Percentiles rank a stretch among this genome's conserved stretches.
Evolutionary conservation across 768 basidiomycete genomes (phyloP).

Genomic region (Hypholoma fasciculare): DNA sequence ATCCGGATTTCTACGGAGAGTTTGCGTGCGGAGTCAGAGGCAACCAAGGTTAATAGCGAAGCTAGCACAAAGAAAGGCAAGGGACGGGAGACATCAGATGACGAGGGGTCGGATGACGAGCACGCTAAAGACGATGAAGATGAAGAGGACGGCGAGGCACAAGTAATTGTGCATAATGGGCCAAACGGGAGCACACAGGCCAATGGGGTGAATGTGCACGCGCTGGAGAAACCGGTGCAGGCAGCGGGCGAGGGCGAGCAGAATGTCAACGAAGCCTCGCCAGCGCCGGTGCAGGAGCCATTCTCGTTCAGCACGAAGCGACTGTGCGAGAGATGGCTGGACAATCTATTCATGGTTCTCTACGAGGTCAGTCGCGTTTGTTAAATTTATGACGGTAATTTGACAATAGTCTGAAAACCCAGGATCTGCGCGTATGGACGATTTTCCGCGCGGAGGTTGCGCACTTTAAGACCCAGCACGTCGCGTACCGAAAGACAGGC

Average conservation of each 20-base stretch:
- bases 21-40: constrained; percentile 26
- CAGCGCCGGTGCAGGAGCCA: constrained; percentile 48
- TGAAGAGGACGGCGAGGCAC: constrained; percentile 7
- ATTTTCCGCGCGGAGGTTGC: constrained; percentile 98
- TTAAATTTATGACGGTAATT: not conserved
- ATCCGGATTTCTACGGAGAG: constrained; percentile 78
- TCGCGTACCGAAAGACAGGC: constrained; percentile 96
- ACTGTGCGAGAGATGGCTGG: constrained; percentile 95
- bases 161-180: constrained; percentile 14
- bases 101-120: constrained; percentile 21
- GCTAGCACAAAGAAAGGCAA: constrained; percentile 19
- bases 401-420: not conserved
- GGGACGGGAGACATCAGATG: constrained; percentile 16
- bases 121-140: constrained; percentile 21
- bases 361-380: constrained; percentile 69
- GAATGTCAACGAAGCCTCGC: constrained; percentile 34
- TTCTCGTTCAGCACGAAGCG: constrained; percentile 97
- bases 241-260: constrained; percentile 52
- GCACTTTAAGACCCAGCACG: constrained; percentile 98
- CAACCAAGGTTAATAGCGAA: constrained; percentile 17
- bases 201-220: constrained; percentile 31
- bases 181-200: constrained; percentile 30
- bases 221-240: constrained; percentile 49
- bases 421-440: constrained; percentile 98
- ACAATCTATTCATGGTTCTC: constrained; percentile 97